Evolutionary conservation across 306 rosid genomes (phyloP).

Genomic region (Inga oerstediana): DNA sequence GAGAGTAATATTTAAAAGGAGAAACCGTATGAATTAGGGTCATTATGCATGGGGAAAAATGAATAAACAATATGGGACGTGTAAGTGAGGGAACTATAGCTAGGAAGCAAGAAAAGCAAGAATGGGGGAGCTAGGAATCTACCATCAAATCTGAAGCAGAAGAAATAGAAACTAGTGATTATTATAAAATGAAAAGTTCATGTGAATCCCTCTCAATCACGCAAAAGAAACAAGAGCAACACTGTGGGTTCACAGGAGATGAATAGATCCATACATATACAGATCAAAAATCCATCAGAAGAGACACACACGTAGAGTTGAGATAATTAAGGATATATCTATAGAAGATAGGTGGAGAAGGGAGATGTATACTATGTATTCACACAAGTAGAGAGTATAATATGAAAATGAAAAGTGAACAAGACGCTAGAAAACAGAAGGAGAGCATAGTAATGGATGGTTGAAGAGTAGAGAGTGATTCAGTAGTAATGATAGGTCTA

Average conservation of each 20-base stretch:
- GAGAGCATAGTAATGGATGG: background rate
- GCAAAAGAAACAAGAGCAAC: conserved; percentile 32
- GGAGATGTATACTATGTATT: too few relatives aligned
- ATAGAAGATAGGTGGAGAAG: background rate
- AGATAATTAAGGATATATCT: background rate
- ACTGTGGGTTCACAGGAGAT: conserved; percentile 10
- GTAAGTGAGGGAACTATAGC: too few relatives aligned
- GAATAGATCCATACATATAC: background rate
- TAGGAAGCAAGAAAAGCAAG: too few relatives aligned
- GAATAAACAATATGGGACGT: background rate
- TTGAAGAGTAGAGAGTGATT: background rate
- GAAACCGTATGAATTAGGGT: background rate
- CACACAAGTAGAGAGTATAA: background rate
- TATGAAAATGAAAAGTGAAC: background rate
- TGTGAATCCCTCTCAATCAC: conserved; percentile 26
- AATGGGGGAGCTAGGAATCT: conserved; percentile 27
- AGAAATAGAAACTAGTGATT: conserved; percentile 24
- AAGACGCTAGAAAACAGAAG: background rate
- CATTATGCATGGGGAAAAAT: background rate
- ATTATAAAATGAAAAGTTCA: conserved; percentile 13
- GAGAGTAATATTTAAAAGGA: background rate
- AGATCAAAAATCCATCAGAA: background rate
- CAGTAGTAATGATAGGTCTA: conserved; percentile 24
- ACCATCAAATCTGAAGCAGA: conserved; percentile 21
- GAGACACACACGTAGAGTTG: background rate